Percentiles rank a stretch among this genome's conserved stretches.
phyloP scores from a whole-genome alignment of 2,329 filamentous ascomycete genomes.

The Colletotrichum sp. region DNA sequence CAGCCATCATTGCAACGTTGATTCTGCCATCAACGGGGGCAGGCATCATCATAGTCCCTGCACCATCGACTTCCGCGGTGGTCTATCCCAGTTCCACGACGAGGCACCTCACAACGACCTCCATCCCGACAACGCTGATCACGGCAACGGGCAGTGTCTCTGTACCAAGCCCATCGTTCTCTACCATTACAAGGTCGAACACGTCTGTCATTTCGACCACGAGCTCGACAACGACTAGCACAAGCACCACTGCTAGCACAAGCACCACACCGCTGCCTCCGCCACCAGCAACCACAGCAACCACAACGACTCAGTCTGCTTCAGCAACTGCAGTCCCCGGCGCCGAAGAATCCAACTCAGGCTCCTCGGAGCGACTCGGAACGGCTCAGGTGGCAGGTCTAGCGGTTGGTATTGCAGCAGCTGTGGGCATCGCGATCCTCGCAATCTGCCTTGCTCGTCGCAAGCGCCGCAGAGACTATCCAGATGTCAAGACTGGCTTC shows the following conservation, averaged over 20 bases:
- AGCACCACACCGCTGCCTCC: not conserved
- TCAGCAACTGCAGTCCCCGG: conserved; percentile 4
- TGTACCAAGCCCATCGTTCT: conserved; percentile 7
- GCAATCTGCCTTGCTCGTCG: conserved; percentile 51
- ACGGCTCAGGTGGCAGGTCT: conserved; percentile 20
- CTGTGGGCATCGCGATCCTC: conserved; percentile 46
- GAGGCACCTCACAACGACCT: not conserved
- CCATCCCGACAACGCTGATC: conserved; percentile 12
- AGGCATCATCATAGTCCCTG: conserved; percentile 35
- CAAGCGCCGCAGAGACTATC: conserved; percentile 44
- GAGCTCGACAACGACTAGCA: not conserved
- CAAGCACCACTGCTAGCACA: not conserved
- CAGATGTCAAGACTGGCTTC: conserved; percentile 42
- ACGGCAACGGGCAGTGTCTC: conserved; percentile 4
- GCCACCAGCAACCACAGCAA: not conserved
- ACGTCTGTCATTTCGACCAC: conserved; percentile 12
- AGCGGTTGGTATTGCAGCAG: conserved; percentile 19
- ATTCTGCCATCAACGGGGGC: conserved; percentile 42
- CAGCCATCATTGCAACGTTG: conserved; percentile 63
- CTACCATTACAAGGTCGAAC: conserved; percentile 15
- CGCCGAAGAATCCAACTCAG: conserved; percentile 7
- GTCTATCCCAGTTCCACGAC: conserved; percentile 16
- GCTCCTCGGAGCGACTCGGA: conserved; percentile 2
- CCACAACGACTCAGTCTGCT: not conserved
- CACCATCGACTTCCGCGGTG: not conserved